Evolutionary conservation across 208 protist genomes (phyloP).

Genomic region (Herpetomonas tarakana): DNA sequence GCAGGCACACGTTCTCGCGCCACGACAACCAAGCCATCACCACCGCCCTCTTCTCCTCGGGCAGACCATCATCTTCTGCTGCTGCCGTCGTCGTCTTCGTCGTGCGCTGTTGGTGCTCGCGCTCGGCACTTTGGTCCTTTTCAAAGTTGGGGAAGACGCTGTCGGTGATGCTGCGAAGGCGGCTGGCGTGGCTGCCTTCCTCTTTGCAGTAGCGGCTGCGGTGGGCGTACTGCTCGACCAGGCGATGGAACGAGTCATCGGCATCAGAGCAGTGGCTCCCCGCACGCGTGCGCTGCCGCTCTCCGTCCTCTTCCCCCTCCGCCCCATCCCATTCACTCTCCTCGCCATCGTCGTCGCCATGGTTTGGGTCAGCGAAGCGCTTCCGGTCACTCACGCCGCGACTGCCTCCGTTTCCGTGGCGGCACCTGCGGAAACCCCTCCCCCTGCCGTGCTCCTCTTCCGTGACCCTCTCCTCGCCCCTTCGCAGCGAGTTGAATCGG

Average conservation of each 20-base stretch:
- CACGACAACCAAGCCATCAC: constrained; percentile 38
- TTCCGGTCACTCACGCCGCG: not conserved
- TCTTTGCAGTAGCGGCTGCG: not conserved
- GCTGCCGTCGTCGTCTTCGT: constrained; percentile 1
- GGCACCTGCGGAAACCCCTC: not conserved
- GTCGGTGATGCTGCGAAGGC: too few species aligned
- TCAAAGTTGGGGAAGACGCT: too few species aligned
- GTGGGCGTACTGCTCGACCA: constrained; percentile 1
- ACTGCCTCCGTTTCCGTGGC: not conserved
- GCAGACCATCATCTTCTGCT: not conserved
- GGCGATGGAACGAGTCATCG: not conserved
- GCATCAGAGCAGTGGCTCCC: not conserved
- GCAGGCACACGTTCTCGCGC: constrained; percentile 61
- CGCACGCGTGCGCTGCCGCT: not conserved
- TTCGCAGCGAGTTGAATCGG: constrained; percentile 20
- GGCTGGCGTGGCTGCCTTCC: too few species aligned
- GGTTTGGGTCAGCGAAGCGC: not conserved
- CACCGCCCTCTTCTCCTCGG: constrained; percentile 9
- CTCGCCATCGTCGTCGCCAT: not conserved
- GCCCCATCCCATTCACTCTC: not conserved
- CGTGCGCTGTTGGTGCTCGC: too few species aligned
- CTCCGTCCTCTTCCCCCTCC: not conserved
- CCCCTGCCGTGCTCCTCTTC: not conserved
- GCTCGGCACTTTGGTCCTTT: too few species aligned
- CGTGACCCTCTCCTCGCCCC: constrained; percentile 6